Conservation (phyloP, 2,329 filamentous ascomycete genomes). For the Fusarium sp. region DNA sequence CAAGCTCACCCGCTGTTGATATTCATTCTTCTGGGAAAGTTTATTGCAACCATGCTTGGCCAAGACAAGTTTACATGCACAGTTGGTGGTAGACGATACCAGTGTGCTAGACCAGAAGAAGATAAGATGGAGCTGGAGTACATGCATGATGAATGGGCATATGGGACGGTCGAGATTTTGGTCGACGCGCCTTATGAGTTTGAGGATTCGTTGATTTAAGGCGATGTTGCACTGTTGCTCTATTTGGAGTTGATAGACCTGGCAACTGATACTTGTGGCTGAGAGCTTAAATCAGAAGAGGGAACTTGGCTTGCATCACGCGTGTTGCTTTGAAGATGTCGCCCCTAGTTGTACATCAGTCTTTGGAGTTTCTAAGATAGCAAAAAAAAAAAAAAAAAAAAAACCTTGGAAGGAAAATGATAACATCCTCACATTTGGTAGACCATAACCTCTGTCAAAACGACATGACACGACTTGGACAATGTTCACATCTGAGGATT, state of each 20-base stretch:
- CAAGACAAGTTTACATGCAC: background rate
- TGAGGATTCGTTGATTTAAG: background rate
- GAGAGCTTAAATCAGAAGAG: background rate
- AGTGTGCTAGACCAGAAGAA: background rate
- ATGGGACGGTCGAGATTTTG: background rate
- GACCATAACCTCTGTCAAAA: too few species aligned
- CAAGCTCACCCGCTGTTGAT: background rate
- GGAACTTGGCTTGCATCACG: background rate
- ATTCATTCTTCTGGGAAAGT: background rate
- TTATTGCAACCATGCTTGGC: background rate
- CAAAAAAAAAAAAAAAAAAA: rapidly evolving
- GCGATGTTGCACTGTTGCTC: background rate
- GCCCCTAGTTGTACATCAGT: background rate
- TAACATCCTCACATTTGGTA: too few species aligned
- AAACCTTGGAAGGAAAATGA: background rate
- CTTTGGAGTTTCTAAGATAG: background rate
- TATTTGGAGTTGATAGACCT: background rate
- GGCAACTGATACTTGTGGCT: background rate
- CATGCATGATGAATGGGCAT: background rate
- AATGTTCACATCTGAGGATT: rapidly evolving
- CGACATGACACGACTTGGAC: background rate
- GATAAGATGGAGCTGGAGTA: background rate
- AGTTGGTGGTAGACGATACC: background rate
- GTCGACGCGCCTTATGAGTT: background rate
- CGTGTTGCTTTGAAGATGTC: background rate